Percentiles rank a stretch among this genome's conserved stretches.
Evolutionary conservation across 2,329 filamentous ascomycete species (phyloP).

Genomic region (Sarocladium brachiariae): DNA sequence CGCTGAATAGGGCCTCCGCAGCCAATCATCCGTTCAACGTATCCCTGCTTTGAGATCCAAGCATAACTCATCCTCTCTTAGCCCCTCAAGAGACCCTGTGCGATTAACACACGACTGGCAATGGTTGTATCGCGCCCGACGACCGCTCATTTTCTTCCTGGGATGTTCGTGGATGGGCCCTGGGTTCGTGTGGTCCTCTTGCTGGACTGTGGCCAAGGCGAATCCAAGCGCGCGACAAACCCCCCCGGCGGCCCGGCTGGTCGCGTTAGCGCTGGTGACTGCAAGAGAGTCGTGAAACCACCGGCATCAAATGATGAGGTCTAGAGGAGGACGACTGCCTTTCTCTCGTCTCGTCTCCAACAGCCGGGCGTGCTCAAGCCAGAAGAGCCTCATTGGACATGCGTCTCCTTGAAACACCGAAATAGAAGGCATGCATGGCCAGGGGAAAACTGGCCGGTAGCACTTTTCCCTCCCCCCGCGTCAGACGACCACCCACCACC

Average conservation of each 20-base stretch:
- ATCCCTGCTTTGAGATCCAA: conserved; percentile 5
- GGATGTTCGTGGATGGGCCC: neutral
- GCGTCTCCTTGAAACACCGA: neutral
- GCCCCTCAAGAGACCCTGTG: conserved; percentile 3
- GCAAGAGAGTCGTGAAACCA: neutral
- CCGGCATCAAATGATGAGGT: neutral
- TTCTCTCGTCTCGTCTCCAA: neutral
- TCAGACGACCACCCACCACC: neutral
- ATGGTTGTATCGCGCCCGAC: neutral
- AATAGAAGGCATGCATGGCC: neutral
- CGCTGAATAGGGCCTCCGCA: neutral
- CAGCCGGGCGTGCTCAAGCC: neutral
- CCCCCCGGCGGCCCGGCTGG: neutral
- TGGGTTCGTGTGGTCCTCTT: neutral
- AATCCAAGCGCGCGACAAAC: neutral
- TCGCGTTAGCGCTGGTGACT: neutral
- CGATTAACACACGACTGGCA: neutral
- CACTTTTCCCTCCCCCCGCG: neutral
- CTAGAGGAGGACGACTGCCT: neutral
- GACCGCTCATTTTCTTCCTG: too few species aligned
- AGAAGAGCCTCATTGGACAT: neutral
- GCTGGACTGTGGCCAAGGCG: neutral
- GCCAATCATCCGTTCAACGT: neutral
- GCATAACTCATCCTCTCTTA: neutral
- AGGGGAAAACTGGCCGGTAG: neutral